Evolutionary conservation across 139 green algal genomes (phyloP), one percentile per base, ranked within the genome.

Genomic region (Micractinium conductrix): DNA sequence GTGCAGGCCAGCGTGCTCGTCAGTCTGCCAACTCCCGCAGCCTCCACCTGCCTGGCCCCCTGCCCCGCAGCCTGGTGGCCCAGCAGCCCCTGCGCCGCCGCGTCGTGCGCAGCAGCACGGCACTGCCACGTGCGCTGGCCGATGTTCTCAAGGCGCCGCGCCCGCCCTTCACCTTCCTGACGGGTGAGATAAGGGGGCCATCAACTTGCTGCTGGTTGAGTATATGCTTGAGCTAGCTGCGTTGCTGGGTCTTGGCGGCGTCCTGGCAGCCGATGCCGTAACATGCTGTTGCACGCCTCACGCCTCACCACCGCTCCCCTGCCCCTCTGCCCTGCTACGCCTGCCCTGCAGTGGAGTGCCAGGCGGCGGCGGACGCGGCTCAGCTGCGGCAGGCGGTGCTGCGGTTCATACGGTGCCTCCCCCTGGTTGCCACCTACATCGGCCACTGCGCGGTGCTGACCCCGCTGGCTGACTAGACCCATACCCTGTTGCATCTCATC

Each of bases 81-180:
- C 76, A 73, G 76, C 76, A 82, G 76, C 76, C 76, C 38, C 55
- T 58, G 76, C 76, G 76, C 38, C 76, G 76, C 26, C 58, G 72
- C 58, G 58, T 82, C 9, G 76, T 82, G 58, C 76, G 76, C 38
- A 55, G 76, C 55, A 65, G 53, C 21, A 53, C 38, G 26, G 44
- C 28, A 28, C 76, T 82, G 38, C 76, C 76, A 7, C 76, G 76
- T 26, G 35, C 76, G 38, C 53, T 82, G 38, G 58, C 76, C 0
- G 76, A 82, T 7, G 76, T 53, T 55, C 58, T 71, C 26, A 53
- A 55, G 26, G 62, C 76, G 58, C 76, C 76, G 21, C 76, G 76
- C 14, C 76, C 76, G 38, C 58, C 62, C 76, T 82, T 82, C 55
- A 73, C 58, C 58, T 72, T 43, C 65, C 65, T 72, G 65, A 44